A percentile compares a stretch with the other conserved stretches of the same genome.
Evolutionary conservation across 768 basidiomycete genomes (phyloP).

Genomic region (Dentipellis sp.): DNA sequence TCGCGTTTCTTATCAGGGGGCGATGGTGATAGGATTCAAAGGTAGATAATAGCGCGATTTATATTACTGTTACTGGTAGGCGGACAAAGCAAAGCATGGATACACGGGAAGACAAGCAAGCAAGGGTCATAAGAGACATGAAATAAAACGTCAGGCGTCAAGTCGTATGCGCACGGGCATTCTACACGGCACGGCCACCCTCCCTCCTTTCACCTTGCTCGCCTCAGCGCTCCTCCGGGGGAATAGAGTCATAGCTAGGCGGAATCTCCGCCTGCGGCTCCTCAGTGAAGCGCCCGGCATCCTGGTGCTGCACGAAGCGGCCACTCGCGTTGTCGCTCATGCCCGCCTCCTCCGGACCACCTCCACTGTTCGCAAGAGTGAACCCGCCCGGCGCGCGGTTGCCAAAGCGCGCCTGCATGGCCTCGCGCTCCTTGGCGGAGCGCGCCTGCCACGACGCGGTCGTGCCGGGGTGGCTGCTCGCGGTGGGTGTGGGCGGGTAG

Average conservation of each 20-base stretch:
- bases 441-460: constrained; percentile 7
- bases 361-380: constrained; percentile 18
- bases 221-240: constrained; percentile 10
- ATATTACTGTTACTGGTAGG: too few relatives aligned
- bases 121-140: neutral
- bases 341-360: neutral
- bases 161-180: too few relatives aligned
- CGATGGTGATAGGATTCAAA: too few relatives aligned
- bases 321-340: neutral
- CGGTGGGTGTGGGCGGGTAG: constrained; percentile 6
- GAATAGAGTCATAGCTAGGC: constrained; percentile 24
- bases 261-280: constrained; percentile 18
- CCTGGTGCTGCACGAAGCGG: constrained; percentile 20
- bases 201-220: neutral
- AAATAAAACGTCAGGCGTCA: neutral
- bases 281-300: constrained; percentile 18
- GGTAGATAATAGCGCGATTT: too few relatives aligned
- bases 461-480: neutral
- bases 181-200: too few relatives aligned
- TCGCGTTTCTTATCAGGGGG: neutral
- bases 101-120: neutral
- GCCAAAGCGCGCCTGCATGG: constrained; percentile 1
- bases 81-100: too few relatives aligned
- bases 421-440: constrained; percentile 22
- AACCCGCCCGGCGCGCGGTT: constrained; percentile 8